phyloP scores from a whole-genome alignment of 306 rosid species.

The Coriaria nepalensis region DNA sequence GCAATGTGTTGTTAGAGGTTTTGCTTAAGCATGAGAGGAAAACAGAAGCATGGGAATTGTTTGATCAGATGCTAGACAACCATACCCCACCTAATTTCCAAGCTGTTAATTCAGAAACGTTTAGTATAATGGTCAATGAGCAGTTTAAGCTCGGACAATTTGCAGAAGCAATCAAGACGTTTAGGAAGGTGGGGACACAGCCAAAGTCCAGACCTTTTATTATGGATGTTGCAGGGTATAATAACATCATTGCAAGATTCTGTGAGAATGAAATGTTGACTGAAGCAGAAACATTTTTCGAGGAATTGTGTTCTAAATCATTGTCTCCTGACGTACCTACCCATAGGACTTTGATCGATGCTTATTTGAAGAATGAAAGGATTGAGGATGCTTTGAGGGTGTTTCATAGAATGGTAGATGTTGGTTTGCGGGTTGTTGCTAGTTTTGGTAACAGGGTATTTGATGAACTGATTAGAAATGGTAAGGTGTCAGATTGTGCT shows the following conservation, averaged over 20 bases:
- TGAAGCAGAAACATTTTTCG: conserved; percentile 53
- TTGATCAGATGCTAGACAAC: conserved; percentile 72
- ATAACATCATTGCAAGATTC: conserved; percentile 61
- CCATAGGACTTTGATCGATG: conserved; percentile 64
- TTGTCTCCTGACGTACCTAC: conserved; percentile 79
- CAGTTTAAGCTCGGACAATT: conserved; percentile 53
- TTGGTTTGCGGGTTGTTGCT: conserved; percentile 78
- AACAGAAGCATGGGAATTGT: conserved; percentile 50
- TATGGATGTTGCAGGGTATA: conserved; percentile 90
- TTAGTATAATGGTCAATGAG: conserved; percentile 76
- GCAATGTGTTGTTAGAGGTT: conserved; percentile 73
- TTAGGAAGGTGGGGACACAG: conserved; percentile 63
- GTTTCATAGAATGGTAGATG: conserved; percentile 71
- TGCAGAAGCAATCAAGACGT: conserved; percentile 49
- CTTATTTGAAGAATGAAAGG: conserved; percentile 45
- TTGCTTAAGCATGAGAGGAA: conserved; percentile 53
- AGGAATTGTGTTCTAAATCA: conserved; percentile 63
- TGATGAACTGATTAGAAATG: conserved; percentile 57
- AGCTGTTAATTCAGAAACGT: conserved; percentile 82
- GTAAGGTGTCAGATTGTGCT: conserved; percentile 53
- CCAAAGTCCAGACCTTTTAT: conserved; percentile 63
- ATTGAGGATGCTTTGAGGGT: conserved; percentile 63
- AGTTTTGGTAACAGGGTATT: conserved; percentile 63
- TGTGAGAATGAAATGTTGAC: conserved; percentile 66
- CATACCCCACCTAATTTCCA: conserved; percentile 81